Percentiles rank a stretch among this genome's conserved stretches.
These are phyloP conservation scores for Zygnema circumcarinatum DNA, from an alignment of 139 green algal genomes.

Conservation along the genomic window DNA sequence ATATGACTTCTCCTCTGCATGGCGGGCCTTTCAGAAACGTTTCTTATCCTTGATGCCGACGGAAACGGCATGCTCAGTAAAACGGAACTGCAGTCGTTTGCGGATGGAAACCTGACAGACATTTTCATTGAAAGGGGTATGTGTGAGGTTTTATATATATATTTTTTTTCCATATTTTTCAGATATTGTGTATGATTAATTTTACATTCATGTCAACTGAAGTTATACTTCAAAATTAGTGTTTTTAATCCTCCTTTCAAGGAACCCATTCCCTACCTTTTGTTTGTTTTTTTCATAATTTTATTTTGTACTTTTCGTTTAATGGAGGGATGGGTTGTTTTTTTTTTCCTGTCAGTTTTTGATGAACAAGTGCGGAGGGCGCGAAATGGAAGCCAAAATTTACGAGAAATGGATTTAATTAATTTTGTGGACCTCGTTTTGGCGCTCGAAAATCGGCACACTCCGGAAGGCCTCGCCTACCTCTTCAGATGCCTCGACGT, in stretches of 20 bases:
- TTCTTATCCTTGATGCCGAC: conserved; percentile 43
- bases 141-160: no score
- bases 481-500: conserved; percentile 65
- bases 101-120: conserved; percentile 51
- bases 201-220: no score
- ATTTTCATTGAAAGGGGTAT: conserved; percentile 59
- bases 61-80: conserved; percentile 46
- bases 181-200: not conserved
- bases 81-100: conserved; percentile 37
- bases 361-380: conserved; percentile 48
- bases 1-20: not conserved
- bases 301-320: not conserved
- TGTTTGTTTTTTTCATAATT: not conserved
- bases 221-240: conserved; percentile 3
- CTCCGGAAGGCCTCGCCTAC: conserved; percentile 58
- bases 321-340: no score
- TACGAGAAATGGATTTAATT: conserved; percentile 57
- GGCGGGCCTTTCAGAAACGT: conserved; percentile 28
- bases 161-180: not conserved
- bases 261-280: not conserved
- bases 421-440: conserved; percentile 62
- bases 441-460: conserved; percentile 59
- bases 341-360: no score
- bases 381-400: not conserved
- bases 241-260: not conserved